phyloP scores from a whole-genome alignment of 176 grass and related monocot species.

The Carex kokanica region DNA sequence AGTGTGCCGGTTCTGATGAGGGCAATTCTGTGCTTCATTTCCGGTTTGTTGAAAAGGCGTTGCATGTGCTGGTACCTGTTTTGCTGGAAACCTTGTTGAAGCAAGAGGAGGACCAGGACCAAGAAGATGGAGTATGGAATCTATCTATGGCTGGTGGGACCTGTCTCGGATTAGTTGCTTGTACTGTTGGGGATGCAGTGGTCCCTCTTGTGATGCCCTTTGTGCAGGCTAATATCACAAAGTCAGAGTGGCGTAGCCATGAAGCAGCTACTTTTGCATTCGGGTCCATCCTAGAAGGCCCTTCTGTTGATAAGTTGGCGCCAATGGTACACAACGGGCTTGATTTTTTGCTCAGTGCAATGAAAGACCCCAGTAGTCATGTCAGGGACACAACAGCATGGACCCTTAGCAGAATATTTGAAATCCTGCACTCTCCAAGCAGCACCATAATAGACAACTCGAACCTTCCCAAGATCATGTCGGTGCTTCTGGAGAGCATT shows the following conservation, averaged over 20 bases:
- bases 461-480: constrained; percentile 40
- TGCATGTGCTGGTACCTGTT: constrained; percentile 47
- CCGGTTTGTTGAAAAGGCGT: constrained; percentile 54
- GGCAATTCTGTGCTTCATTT: constrained; percentile 32
- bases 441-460: constrained; percentile 34
- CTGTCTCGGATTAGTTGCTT: constrained; percentile 51
- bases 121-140: constrained; percentile 54
- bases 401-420: constrained; percentile 51
- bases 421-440: constrained; percentile 41
- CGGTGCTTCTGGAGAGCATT: constrained; percentile 42
- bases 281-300: constrained; percentile 51
- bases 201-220: constrained; percentile 61
- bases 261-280: constrained; percentile 62
- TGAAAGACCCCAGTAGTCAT: constrained; percentile 52
- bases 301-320: constrained; percentile 39
- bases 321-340: constrained; percentile 45
- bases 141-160: constrained; percentile 53
- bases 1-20: constrained; percentile 31
- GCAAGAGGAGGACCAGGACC: constrained; percentile 62
- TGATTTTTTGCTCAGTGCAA: constrained; percentile 54
- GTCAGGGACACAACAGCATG: constrained; percentile 55
- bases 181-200: constrained; percentile 36
- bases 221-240: constrained; percentile 50
- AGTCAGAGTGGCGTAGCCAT: constrained; percentile 45
- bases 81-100: constrained; percentile 55